A percentile compares a stretch with the other conserved stretches of the same genome.
Evolutionary conservation across 164 flowering plant genomes (phyloP).

Genomic region (Liriodendron chinense): DNA sequence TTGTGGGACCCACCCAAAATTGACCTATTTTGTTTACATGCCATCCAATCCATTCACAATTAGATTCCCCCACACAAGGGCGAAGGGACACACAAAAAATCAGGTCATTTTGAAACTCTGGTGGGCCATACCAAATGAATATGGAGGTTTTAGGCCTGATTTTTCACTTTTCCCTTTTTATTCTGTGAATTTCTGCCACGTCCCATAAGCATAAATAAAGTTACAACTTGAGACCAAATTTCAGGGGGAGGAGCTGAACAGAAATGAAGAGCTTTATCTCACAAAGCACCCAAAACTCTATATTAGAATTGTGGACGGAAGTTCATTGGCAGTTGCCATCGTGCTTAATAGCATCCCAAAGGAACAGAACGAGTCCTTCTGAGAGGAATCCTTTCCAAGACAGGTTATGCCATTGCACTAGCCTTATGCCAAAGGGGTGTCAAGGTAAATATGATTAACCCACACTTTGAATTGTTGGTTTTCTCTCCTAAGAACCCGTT

Average conservation of each 20-base stretch:
- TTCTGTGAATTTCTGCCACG: too few species aligned
- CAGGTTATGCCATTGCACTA: constrained; percentile 33
- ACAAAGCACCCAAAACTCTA: constrained; percentile 46
- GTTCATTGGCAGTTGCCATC: constrained; percentile 50
- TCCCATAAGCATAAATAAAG: background rate
- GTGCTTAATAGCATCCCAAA: constrained; percentile 57
- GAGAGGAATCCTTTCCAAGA: constrained; percentile 46
- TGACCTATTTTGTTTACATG: too few species aligned
- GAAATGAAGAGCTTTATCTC: constrained; percentile 54
- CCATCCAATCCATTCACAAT: too few species aligned
- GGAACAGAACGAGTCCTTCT: constrained; percentile 52
- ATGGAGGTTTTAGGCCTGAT: too few species aligned
- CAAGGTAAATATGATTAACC: constrained; percentile 32
- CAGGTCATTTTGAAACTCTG: too few species aligned
- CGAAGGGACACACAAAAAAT: too few species aligned
- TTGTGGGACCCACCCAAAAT: too few species aligned
- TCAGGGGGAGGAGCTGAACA: constrained; percentile 62
- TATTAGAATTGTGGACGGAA: constrained; percentile 59
- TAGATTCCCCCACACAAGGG: too few species aligned
- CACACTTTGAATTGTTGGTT: too few species aligned
- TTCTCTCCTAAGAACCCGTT: too few species aligned
- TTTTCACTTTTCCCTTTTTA: too few species aligned
- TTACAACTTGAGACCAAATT: background rate
- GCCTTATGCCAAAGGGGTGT: constrained; percentile 46
- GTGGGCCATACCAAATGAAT: too few species aligned